These are phyloP conservation scores for Amesomyces nigricolor DNA, from an alignment of 2,329 filamentous ascomycete species.

Conservation along the genomic window DNA sequence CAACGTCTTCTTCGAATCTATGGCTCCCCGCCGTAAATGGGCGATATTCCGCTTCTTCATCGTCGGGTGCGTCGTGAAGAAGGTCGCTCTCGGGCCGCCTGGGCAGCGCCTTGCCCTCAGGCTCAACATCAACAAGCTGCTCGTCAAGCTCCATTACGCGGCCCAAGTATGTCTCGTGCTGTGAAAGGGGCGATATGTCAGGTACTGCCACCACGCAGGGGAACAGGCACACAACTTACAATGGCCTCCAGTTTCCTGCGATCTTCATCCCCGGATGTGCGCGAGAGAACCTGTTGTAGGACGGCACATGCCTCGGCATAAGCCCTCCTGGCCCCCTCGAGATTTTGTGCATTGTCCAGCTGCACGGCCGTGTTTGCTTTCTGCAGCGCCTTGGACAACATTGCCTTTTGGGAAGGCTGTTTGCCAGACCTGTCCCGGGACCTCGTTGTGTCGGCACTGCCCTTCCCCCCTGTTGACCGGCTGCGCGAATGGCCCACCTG, in stretches of 20 bases:
- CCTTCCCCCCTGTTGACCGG: slow-evolving; percentile 41
- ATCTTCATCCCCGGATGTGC: slow-evolving; percentile 81
- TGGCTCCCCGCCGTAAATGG: slow-evolving; percentile 35
- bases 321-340: slow-evolving; percentile 81
- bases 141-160: slow-evolving; percentile 82
- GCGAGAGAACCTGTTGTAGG: slow-evolving; percentile 78
- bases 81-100: slow-evolving; percentile 60
- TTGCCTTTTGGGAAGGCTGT: slow-evolving; percentile 77
- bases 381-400: slow-evolving; percentile 91
- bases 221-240: slow-evolving; percentile 52
- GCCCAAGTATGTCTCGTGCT: slow-evolving; percentile 85
- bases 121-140: slow-evolving; percentile 52
- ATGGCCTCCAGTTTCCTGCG: slow-evolving; percentile 88
- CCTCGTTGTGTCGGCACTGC: slow-evolving; percentile 39
- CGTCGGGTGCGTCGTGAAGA: slow-evolving; percentile 30
- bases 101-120: slow-evolving; percentile 71
- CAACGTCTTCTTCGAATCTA: slow-evolving; percentile 19
- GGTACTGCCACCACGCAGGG: not conserved
- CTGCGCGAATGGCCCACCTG: slow-evolving; percentile 40
- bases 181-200: slow-evolving; percentile 5
- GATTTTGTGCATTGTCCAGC: slow-evolving; percentile 92
- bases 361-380: slow-evolving; percentile 95
- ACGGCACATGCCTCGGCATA: slow-evolving; percentile 88
- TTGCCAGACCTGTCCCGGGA: slow-evolving; percentile 28
- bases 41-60: slow-evolving; percentile 42